phyloP scores from a whole-genome alignment of 768 basidiomycete genomes.

The Russula lepida region DNA sequence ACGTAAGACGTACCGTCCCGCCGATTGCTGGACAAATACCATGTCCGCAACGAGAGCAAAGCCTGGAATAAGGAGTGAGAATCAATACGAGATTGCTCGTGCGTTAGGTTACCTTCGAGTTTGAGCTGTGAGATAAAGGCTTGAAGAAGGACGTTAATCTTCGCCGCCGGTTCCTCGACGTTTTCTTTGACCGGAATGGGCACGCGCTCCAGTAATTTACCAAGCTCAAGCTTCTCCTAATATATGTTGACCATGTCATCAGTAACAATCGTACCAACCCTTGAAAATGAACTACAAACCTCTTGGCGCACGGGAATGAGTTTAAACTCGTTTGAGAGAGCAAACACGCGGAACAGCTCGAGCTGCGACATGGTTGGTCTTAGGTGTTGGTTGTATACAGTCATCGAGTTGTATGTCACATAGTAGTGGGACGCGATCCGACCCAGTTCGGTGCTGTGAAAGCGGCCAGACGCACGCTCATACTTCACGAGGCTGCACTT shows the following conservation, averaged over 20 bases:
- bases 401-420: conserved; percentile 92
- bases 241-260: conserved; percentile 1
- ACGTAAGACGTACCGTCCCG: conserved; percentile 58
- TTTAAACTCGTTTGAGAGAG: conserved; percentile 93
- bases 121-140: conserved; percentile 92
- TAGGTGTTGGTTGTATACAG: conserved; percentile 91
- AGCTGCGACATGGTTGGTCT: conserved; percentile 78
- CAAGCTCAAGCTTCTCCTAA: conserved; percentile 80
- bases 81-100: neutral
- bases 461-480: conserved; percentile 76
- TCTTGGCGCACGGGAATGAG: conserved; percentile 81
- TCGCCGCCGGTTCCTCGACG: conserved; percentile 93
- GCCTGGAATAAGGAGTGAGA: conserved; percentile 33
- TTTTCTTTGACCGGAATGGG: conserved; percentile 96
- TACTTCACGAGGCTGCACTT: conserved; percentile 94
- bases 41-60: conserved; percentile 84
- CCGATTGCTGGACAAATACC: conserved; percentile 97
- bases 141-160: conserved; percentile 94
- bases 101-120: conserved; percentile 53
- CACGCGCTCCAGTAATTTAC: conserved; percentile 85
- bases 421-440: conserved; percentile 94
- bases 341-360: conserved; percentile 93
- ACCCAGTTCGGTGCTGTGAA: conserved; percentile 90
- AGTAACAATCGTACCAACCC: neutral
- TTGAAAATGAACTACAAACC: conserved; percentile 17